Conservation (phyloP, 2,329 filamentous ascomycete genomes). For the Microthyrium microscopicum region DNA sequence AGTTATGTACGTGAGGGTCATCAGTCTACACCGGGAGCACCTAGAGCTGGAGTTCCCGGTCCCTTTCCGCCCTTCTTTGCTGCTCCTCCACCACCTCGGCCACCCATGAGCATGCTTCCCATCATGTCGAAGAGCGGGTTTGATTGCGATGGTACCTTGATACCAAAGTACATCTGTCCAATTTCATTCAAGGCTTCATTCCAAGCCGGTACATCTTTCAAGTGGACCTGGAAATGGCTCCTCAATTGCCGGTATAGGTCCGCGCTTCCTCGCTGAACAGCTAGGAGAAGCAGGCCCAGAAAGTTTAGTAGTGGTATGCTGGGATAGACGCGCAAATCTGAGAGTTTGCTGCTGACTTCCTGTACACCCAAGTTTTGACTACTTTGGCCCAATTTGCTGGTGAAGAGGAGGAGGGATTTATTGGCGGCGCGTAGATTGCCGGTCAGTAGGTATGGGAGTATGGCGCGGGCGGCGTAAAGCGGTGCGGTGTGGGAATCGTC, state of each 20-base stretch:
- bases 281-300: slow-evolving; percentile 65
- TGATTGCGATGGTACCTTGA: slow-evolving; percentile 71
- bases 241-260: slow-evolving; percentile 71
- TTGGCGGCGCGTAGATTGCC: slow-evolving; percentile 86
- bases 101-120: slow-evolving; percentile 80
- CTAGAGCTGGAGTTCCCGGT: background rate
- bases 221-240: slow-evolving; percentile 61
- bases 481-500: slow-evolving; percentile 79
- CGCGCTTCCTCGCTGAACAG: slow-evolving; percentile 60
- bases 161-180: slow-evolving; percentile 93
- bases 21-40: too few relatives aligned
- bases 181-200: slow-evolving; percentile 65
- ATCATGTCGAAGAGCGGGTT: slow-evolving; percentile 98
- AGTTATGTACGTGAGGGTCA: too few relatives aligned
- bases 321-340: slow-evolving; percentile 70
- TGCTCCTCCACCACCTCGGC: slow-evolving; percentile 34
- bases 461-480: slow-evolving; percentile 67
- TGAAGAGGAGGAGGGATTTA: slow-evolving; percentile 63
- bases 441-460: slow-evolving; percentile 79
- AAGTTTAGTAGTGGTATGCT: slow-evolving; percentile 92
- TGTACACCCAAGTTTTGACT: slow-evolving; percentile 55
- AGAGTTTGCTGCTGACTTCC: slow-evolving; percentile 57
- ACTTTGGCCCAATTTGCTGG: slow-evolving; percentile 42
- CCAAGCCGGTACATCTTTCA: slow-evolving; percentile 67
- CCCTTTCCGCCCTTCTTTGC: slow-evolving; percentile 20